Base-by-base conservation (phyloP, 2,329 filamentous ascomycete genomes). In the Pseudopyricularia javanii region DNA sequence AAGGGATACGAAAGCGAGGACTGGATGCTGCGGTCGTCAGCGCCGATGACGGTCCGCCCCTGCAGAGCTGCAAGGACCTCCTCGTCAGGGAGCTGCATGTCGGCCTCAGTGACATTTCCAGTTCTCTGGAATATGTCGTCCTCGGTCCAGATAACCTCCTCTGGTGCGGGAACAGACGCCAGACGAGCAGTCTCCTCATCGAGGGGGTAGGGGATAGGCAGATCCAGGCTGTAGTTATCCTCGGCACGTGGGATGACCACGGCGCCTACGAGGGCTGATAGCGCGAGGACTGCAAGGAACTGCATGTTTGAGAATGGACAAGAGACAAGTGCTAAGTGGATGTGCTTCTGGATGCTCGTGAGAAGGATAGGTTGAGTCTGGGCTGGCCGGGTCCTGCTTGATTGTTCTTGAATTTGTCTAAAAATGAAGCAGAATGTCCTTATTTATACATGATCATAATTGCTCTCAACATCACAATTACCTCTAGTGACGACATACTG, bases 1-100 rank as follows among this genome's bases (percentile, higher is more conserved):
- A 50, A 54, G 4, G 53, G 49, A 15, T 54, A 54, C 17, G n/a
- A 26, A 6, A 17, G 24, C 37, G n/a, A 9, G 48, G 37, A 34
- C 17, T 15, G 32, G 22, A 51, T 28, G 8, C 28, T 17, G 9
- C 53, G 53, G 28, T 47, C 40, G 40, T 54, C 53, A 20, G 12
- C 15, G 33, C 47, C 52, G 49, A 35, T 33, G 9, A 50, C 33
- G 17, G n/a, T 33, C 20, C 49, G 49, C 26, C 3, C 30, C 22
- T 40, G 22, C 32, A 50, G 30, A 14, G 49, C 34, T 8, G 32
- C 49, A 14, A 15, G 34, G 12, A 33, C 49, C 20, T 11, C 14
- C 7, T 8, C 35, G n/a, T 40, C n/a, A 9, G 49, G 49, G 20
- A 22, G 32, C 17, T 35, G 24, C 32, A 24, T 20, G 20, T 32